phyloP scores from a whole-genome alignment of 2,329 filamentous ascomycete species.

The Phyllosticta citrichinensis region DNA sequence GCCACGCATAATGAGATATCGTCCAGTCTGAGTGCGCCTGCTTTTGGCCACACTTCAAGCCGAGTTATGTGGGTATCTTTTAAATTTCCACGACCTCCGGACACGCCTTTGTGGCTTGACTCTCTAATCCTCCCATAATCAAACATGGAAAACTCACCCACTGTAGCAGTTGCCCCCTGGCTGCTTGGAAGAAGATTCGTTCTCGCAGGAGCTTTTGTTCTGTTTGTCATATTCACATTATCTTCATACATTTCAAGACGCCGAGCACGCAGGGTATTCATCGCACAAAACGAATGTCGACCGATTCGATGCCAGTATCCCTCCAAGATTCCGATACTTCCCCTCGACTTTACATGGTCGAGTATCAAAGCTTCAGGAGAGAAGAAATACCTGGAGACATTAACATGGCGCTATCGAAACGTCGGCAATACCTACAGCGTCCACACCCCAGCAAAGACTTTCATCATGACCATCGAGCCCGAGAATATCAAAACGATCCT shows the following conservation, averaged over 20 bases:
- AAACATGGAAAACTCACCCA: background rate
- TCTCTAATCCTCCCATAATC: background rate
- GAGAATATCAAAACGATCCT: constrained; percentile 39
- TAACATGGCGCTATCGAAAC: background rate
- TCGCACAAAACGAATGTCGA: background rate
- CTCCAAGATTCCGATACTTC: background rate
- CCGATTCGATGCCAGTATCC: background rate
- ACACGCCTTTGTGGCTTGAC: background rate
- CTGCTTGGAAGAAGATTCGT: background rate
- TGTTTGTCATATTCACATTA: background rate
- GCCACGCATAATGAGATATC: background rate
- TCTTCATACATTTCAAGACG: background rate
- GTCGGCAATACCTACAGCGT: background rate
- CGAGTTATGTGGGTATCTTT: background rate
- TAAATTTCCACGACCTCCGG: background rate
- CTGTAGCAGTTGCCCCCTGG: background rate
- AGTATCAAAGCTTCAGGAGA: background rate
- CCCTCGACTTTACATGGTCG: background rate
- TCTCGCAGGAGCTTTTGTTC: background rate
- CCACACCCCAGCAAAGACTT: constrained; percentile 19
- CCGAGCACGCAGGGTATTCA: background rate
- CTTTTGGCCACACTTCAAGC: background rate
- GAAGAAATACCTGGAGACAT: background rate
- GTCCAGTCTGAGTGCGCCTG: background rate
- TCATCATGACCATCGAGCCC: constrained; percentile 35